Percentiles rank a stretch among this genome's conserved stretches.
phyloP scores from a whole-genome alignment of 129 eudicot species.

The Arctium lappa region DNA sequence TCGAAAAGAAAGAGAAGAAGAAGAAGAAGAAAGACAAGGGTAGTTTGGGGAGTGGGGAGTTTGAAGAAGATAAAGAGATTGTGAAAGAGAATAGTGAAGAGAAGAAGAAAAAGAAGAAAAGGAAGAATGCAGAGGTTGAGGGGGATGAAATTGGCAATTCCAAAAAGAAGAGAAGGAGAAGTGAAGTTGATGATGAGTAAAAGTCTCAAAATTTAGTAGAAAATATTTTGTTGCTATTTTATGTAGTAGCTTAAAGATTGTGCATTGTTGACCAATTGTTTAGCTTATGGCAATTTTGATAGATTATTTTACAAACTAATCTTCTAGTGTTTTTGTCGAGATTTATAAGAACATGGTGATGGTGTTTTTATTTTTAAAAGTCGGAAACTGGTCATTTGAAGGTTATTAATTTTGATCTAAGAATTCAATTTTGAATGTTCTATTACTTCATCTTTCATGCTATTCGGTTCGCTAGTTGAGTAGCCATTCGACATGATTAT shows the following conservation, averaged over 20 bases:
- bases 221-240: constrained; percentile 13
- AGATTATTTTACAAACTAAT: constrained; percentile 1
- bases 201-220: constrained; percentile 9
- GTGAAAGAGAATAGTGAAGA: constrained; percentile 22
- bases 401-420: not conserved
- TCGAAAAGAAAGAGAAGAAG: constrained; percentile 27
- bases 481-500: not conserved
- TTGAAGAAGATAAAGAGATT: not conserved
- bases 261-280: constrained; percentile 7
- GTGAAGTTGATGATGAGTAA: constrained; percentile 11
- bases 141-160: constrained; percentile 14
- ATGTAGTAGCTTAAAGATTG: not conserved
- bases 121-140: constrained; percentile 31
- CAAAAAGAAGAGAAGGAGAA: constrained; percentile 35
- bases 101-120: constrained; percentile 29
- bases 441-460: not conserved
- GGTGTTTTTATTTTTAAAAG: no score
- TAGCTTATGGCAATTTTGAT: constrained; percentile 21
- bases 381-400: not conserved
- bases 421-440: not conserved
- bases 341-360: no score
- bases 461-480: not conserved
- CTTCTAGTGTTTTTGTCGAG: not conserved
- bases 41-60: constrained; percentile 19
- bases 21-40: constrained; percentile 13